These are phyloP conservation scores for Xylariaceae sp. DNA, from an alignment of 2,329 filamentous ascomycete genomes.

Conservation along the genomic window DNA sequence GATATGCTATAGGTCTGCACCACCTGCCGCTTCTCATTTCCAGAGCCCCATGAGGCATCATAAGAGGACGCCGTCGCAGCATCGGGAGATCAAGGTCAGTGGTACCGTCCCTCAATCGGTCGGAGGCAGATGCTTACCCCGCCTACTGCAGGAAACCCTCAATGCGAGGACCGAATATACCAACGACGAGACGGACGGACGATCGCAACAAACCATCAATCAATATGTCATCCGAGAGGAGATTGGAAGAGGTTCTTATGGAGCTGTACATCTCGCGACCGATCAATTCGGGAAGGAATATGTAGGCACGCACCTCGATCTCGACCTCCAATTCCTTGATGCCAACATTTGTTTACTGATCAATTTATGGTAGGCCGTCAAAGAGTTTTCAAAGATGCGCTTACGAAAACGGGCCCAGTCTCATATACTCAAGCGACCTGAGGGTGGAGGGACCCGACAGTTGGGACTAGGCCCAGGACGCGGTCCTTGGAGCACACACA, in stretches of 20 bases:
- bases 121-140: slow-evolving; percentile 5
- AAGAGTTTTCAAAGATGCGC: slow-evolving; percentile 93
- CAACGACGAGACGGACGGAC: slow-evolving; percentile 79
- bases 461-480: slow-evolving; percentile 25
- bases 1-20: slow-evolving; percentile 37
- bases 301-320: slow-evolving; percentile 49
- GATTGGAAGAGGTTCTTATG: slow-evolving; percentile 95
- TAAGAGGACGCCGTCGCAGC: slow-evolving; percentile 51
- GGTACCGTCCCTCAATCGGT: slow-evolving; percentile 1
- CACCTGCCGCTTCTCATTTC: slow-evolving; percentile 35
- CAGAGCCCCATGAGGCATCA: slow-evolving; percentile 55
- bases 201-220: slow-evolving; percentile 78
- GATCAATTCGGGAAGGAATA: slow-evolving; percentile 93
- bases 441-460: slow-evolving; percentile 38
- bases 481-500: slow-evolving; percentile 22
- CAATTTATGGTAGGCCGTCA: slow-evolving; percentile 66
- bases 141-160: slow-evolving; percentile 68
- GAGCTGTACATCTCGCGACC: slow-evolving; percentile 82
- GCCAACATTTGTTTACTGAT: slow-evolving; percentile 10
- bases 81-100: slow-evolving; percentile 54
- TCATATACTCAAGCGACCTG: slow-evolving; percentile 62
- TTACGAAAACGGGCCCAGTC: slow-evolving; percentile 88
- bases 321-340: not conserved
- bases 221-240: slow-evolving; percentile 93
- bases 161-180: slow-evolving; percentile 84